These are phyloP conservation scores for Lignosus rhinocerotis DNA, from an alignment of 1,284 basidiomycete genomes.

Conservation along the genomic window DNA sequence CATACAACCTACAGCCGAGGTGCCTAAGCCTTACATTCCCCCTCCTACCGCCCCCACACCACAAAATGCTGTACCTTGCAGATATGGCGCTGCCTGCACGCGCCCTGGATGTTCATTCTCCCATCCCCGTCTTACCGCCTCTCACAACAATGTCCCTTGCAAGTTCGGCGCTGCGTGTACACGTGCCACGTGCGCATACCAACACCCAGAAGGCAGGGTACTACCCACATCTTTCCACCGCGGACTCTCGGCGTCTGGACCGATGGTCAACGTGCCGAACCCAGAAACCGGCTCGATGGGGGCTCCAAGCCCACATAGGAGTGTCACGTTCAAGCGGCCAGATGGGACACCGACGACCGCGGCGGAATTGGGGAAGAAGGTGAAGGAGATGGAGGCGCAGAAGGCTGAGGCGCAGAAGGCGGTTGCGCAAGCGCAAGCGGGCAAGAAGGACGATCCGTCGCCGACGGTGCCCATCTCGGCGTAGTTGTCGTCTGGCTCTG, in stretches of 20 bases:
- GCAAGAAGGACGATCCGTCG: constrained; percentile 56
- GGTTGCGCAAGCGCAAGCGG: constrained; percentile 52
- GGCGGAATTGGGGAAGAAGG: constrained; percentile 54
- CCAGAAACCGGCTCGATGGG: constrained; percentile 69
- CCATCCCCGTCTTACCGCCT: constrained; percentile 42
- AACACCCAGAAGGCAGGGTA: constrained; percentile 79
- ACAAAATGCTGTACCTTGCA: constrained; percentile 54
- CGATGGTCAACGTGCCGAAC: constrained; percentile 56
- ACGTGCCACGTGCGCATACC: constrained; percentile 70
- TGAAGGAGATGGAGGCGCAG: constrained; percentile 59
- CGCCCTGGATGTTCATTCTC: constrained; percentile 75
- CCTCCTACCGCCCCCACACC: constrained; percentile 21
- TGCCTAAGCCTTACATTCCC: constrained; percentile 38
- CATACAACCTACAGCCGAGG: constrained; percentile 35
- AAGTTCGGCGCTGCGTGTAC: constrained; percentile 80
- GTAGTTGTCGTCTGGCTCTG: constrained; percentile 21
- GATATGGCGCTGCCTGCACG: constrained; percentile 75
- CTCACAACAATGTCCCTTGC: constrained; percentile 53
- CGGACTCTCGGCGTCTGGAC: constrained; percentile 59
- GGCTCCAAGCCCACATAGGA: constrained; percentile 59
- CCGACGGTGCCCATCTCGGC: constrained; percentile 56
- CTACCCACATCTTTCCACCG: constrained; percentile 76
- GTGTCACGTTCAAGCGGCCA: constrained; percentile 62
- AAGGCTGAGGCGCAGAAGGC: constrained; percentile 51
- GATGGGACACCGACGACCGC: constrained; percentile 54